These are phyloP conservation scores for Trichoderma hamatum DNA, from an alignment of 2,329 filamentous ascomycete genomes.

Conservation along the genomic window DNA sequence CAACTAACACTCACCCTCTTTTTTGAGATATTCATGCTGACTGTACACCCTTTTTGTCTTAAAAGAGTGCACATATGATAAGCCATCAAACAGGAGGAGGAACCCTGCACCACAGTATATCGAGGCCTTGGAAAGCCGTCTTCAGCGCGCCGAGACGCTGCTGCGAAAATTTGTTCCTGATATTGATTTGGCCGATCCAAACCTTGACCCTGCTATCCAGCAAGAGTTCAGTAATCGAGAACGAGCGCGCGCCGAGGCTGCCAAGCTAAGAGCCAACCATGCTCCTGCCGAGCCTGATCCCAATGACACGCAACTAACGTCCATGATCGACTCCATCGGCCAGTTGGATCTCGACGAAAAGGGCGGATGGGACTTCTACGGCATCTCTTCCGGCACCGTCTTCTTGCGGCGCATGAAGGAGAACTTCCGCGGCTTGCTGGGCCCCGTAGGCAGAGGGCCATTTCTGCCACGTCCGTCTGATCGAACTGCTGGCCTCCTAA, in stretches of 20 bases:
- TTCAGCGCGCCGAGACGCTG: conserved; percentile 81
- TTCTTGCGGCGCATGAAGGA: conserved; percentile 87
- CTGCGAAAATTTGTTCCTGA: conserved; percentile 80
- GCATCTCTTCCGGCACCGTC: conserved; percentile 86
- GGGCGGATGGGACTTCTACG: conserved; percentile 93
- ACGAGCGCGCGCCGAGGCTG: conserved; percentile 50
- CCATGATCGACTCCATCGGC: conserved; percentile 93
- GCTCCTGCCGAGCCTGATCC: conserved; percentile 42
- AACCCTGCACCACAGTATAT: conserved; percentile 94
- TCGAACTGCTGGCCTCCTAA: conserved; percentile 58
- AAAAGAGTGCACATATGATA: conserved; percentile 90
- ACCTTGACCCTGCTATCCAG: conserved; percentile 74
- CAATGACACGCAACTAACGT: conserved; percentile 77
- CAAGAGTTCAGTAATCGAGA: conserved; percentile 66
- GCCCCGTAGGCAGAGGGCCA: conserved; percentile 62
- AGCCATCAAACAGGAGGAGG: conserved; percentile 86
- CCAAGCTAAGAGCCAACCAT: conserved; percentile 46
- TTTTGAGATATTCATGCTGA: background rate
- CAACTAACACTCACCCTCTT: background rate
- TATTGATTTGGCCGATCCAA: conserved; percentile 81
- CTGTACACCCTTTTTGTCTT: background rate
- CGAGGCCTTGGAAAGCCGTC: conserved; percentile 79
- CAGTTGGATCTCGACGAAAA: conserved; percentile 89
- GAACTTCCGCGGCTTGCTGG: conserved; percentile 78
- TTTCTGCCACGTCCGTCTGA: conserved; percentile 57